A percentile compares a stretch with the other conserved stretches of the same genome.
Evolutionary conservation across 306 rosid genomes (phyloP).

Genomic region (Quercus gilva): DNA sequence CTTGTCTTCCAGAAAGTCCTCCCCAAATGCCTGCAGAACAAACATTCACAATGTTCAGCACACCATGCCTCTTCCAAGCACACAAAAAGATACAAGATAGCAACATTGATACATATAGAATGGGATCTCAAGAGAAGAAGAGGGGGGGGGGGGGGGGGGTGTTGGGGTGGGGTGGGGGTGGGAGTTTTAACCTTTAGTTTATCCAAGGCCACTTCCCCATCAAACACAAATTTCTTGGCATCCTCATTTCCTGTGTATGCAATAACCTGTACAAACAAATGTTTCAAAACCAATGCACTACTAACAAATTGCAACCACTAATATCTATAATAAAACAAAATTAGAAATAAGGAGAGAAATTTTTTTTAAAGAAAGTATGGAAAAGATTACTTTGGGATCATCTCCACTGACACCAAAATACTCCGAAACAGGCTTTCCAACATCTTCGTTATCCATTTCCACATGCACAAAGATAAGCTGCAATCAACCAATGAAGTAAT

Average conservation of each 20-base stretch:
- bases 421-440: slow-evolving; percentile 87
- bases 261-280: slow-evolving; percentile 49
- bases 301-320: slow-evolving; percentile 6
- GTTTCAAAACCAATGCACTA: neutral
- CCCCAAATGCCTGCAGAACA: slow-evolving; percentile 67
- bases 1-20: slow-evolving; percentile 88
- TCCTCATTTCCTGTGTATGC: slow-evolving; percentile 93
- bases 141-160: no score
- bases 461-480: slow-evolving; percentile 87
- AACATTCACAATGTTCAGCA: slow-evolving; percentile 17
- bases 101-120: neutral
- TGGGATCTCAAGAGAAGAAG: accelerated
- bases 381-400: slow-evolving; percentile 64
- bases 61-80: slow-evolving; percentile 4
- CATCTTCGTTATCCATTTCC: slow-evolving; percentile 83
- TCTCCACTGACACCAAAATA: slow-evolving; percentile 82
- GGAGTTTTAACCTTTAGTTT: slow-evolving; percentile 66
- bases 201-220: slow-evolving; percentile 60
- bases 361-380: neutral
- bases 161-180: no score
- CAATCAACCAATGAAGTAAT: slow-evolving; percentile 25
- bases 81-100: neutral
- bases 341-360: neutral
- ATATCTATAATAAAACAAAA: slow-evolving; percentile 3
- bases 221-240: slow-evolving; percentile 74